Base-by-base conservation (phyloP, 148 eudicot species). In the Spergularia marina region DNA sequence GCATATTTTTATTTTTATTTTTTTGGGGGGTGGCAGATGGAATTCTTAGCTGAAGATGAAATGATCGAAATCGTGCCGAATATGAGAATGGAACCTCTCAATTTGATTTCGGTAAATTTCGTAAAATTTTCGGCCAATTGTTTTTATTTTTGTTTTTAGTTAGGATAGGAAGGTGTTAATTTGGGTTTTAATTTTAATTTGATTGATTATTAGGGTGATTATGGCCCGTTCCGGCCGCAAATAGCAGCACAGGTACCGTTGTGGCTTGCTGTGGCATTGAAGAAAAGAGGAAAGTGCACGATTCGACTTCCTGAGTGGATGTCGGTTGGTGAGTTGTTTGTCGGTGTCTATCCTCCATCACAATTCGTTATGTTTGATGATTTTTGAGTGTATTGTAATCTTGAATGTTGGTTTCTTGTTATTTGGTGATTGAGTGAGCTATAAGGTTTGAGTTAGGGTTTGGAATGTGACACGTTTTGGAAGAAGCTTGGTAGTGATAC, bases 41-140 rank as follows among this genome's bases (percentile, higher is more conserved):
- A 94, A 84, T 91, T 94, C 82, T 85, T 94, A 39, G 93, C 98
- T 17, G 98, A 94, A 82, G 98, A 90, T 78, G 95, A 94, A 83
- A 72, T 72, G 53, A 77, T 91, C 60, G 93, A 91, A 78, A 90
- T 94, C 75, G 90, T 91, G 55, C 97, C 98, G 5, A 94, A 91
- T 80, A 85, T 90, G 87, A 87, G 91, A 47, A 94, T 94, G 95
- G 93, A 94, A 41, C 74, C 89, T 30, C 94, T 93, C 84, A 84
- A 88, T 89, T 80, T 94, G 62, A 87, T 91, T 36, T 86, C 83
- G 76, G 97, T 91, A 94, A 6, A 51, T 12, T 44, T 5, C 53
- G 9, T 51, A 58, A 10, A 34, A 44, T 20, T 9, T 14, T 47
- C 14, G 62, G 6, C 16, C 6, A 41, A 56, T 68, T 54, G 5